Conservation (phyloP, 2,329 filamentous ascomycete genomes). For the Simplicillium aogashimaense region DNA sequence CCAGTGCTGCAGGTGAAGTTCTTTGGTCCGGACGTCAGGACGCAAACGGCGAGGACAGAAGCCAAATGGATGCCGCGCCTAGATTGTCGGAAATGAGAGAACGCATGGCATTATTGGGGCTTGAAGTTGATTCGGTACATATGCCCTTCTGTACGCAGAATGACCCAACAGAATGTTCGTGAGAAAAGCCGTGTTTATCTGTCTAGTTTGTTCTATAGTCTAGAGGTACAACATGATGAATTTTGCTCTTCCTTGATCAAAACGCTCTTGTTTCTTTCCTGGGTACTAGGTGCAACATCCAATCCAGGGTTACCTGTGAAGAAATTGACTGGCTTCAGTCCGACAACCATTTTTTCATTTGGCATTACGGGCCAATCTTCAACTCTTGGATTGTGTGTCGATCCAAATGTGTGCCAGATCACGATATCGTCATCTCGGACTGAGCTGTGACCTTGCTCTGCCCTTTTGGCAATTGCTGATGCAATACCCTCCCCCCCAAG, state of each 20-base stretch:
- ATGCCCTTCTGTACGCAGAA: slow-evolving; percentile 62
- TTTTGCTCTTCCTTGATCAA: too few relatives aligned
- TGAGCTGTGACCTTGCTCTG: neutral
- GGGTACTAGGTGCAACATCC: slow-evolving; percentile 23
- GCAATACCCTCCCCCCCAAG: slow-evolving; percentile 24
- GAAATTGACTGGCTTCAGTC: slow-evolving; percentile 43
- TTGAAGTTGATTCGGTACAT: slow-evolving; percentile 48
- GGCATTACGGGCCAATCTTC: slow-evolving; percentile 66
- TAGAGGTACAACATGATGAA: too few relatives aligned
- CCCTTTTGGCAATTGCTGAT: slow-evolving; percentile 16
- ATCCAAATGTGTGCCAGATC: slow-evolving; percentile 47
- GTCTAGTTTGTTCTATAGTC: too few relatives aligned
- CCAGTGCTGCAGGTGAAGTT: slow-evolving; percentile 64
- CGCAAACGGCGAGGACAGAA: slow-evolving; percentile 56
- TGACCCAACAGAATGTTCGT: slow-evolving; percentile 1
- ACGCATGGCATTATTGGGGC: slow-evolving; percentile 58
- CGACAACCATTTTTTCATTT: slow-evolving; percentile 41
- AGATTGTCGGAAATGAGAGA: slow-evolving; percentile 68
- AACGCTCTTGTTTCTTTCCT: too few relatives aligned
- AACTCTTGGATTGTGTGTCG: slow-evolving; percentile 54
- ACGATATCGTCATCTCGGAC: slow-evolving; percentile 42
- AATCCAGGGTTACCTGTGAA: slow-evolving; percentile 39
- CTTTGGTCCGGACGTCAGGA: slow-evolving; percentile 69
- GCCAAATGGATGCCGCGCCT: slow-evolving; percentile 58
- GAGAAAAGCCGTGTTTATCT: neutral